Evolutionary conservation across 148 eudicot genomes (phyloP).

Genomic region (Arctostaphylos glauca): DNA sequence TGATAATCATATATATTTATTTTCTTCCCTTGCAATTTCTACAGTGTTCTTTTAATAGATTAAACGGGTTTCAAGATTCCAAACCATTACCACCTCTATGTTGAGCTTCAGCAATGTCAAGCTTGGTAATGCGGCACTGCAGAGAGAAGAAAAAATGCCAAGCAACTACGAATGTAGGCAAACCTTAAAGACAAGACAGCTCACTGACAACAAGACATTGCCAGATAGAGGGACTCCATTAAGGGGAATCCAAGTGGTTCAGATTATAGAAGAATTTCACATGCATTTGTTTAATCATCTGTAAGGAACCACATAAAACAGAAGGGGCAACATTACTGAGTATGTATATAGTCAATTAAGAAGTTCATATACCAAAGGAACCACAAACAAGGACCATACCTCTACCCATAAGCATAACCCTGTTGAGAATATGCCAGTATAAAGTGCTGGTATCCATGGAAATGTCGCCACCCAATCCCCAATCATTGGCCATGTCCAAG

Average conservation of each 20-base stretch:
- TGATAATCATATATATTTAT: not conserved
- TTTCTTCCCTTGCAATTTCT: not conserved
- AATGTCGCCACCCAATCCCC: slow-evolving; percentile 38
- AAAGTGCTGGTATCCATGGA: slow-evolving; percentile 78
- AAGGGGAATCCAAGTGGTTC: not conserved
- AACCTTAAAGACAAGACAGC: not conserved
- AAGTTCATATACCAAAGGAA: not conserved
- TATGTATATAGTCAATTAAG: not conserved
- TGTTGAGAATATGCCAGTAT: slow-evolving; percentile 64
- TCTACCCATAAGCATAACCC: slow-evolving; percentile 72
- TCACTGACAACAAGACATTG: not conserved
- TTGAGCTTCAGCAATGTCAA: not conserved
- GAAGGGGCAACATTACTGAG: not conserved
- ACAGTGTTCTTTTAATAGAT: not conserved
- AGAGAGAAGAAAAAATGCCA: slow-evolving; percentile 9
- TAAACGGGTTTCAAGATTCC: not conserved
- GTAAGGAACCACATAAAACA: not conserved
- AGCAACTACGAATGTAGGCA: not conserved
- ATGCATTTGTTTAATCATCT: not conserved
- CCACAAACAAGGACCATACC: slow-evolving; percentile 31
- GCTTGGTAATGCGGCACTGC: not conserved
- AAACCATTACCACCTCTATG: not conserved
- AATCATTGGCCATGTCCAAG: slow-evolving; percentile 46
- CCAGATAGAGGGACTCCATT: not conserved
- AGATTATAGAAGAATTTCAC: not conserved